Evolutionary conservation across 2,329 filamentous ascomycete species (phyloP).

Genomic region (Aureobasidium sp.): DNA sequence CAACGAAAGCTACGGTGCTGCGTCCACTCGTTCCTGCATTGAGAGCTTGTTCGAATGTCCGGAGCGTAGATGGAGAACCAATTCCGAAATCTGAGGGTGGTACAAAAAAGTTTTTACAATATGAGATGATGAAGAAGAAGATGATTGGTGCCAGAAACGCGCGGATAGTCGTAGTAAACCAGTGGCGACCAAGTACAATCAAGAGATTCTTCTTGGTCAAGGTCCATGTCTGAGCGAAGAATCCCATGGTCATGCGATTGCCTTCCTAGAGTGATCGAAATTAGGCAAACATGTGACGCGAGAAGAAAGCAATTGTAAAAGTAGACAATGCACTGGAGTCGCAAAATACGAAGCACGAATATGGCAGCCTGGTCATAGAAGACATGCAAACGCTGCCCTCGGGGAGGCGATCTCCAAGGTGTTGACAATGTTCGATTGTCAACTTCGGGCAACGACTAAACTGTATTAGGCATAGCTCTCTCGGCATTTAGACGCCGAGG

Average conservation of each 20-base stretch:
- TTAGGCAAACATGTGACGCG: not conserved
- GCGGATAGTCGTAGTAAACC: constrained; percentile 47
- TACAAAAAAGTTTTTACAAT: constrained; percentile 73
- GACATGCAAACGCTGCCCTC: not conserved
- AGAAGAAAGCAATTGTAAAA: not conserved
- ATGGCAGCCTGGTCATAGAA: not conserved
- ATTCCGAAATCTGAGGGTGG: constrained; percentile 71
- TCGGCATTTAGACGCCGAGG: not conserved
- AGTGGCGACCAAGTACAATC: constrained; percentile 48
- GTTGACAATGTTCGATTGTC: constrained; percentile 2
- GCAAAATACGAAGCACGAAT: not conserved
- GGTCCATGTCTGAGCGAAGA: constrained; percentile 48
- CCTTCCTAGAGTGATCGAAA: not conserved
- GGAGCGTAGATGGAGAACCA: constrained; percentile 53
- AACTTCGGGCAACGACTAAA: not conserved
- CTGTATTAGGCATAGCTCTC: not conserved
- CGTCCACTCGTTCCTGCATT: constrained; percentile 50
- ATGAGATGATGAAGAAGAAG: constrained; percentile 40
- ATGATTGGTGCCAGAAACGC: constrained; percentile 52
- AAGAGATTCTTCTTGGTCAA: constrained; percentile 52
- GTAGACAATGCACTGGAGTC: too few species aligned
- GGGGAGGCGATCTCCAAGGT: constrained; percentile 9
- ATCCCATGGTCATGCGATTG: constrained; percentile 25
- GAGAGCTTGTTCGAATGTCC: constrained; percentile 59
- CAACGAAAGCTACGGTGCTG: constrained; percentile 68